These are phyloP conservation scores for Ustilago trichophora DNA, from an alignment of 1,284 basidiomycete species.

Conservation along the genomic window DNA sequence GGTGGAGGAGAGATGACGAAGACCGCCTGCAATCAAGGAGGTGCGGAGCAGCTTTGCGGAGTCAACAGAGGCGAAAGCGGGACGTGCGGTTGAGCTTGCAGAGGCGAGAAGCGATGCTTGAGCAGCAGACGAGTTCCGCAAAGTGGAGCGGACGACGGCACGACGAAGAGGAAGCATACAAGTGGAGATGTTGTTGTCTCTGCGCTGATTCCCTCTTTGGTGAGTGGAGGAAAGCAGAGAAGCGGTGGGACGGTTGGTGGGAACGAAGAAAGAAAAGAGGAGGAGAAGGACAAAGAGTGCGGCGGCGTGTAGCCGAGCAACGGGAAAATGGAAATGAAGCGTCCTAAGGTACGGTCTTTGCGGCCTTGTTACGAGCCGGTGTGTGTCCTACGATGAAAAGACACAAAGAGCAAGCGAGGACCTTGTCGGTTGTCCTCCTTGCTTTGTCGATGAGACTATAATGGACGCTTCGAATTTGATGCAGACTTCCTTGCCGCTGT, in stretches of 20 bases:
- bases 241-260: slow-evolving; percentile 21
- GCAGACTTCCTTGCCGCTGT: too few species aligned
- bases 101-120: slow-evolving; percentile 5
- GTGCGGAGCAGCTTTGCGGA: background rate
- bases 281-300: too few species aligned
- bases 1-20: slow-evolving; percentile 13
- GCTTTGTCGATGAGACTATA: too few species aligned
- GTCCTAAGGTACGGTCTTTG: background rate
- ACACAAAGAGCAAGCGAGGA: slow-evolving; percentile 1
- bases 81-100: slow-evolving; percentile 1
- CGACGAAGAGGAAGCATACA: slow-evolving; percentile 47
- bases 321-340: slow-evolving; percentile 3
- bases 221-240: slow-evolving; percentile 31
- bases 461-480: too few species aligned
- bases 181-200: slow-evolving; percentile 21
- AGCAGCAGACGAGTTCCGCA: slow-evolving; percentile 20
- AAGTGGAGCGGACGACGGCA: slow-evolving; percentile 26
- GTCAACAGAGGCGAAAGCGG: background rate
- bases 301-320: slow-evolving; percentile 3
- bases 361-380: slow-evolving; percentile 2
- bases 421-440: slow-evolving; percentile 18
- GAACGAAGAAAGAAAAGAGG: slow-evolving; percentile 12
- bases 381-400: background rate
- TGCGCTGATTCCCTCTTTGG: slow-evolving; percentile 18
- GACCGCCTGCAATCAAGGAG: background rate